Base-by-base conservation (phyloP, 129 eudicot species). In the Chrysanthemum makinoi region DNA sequence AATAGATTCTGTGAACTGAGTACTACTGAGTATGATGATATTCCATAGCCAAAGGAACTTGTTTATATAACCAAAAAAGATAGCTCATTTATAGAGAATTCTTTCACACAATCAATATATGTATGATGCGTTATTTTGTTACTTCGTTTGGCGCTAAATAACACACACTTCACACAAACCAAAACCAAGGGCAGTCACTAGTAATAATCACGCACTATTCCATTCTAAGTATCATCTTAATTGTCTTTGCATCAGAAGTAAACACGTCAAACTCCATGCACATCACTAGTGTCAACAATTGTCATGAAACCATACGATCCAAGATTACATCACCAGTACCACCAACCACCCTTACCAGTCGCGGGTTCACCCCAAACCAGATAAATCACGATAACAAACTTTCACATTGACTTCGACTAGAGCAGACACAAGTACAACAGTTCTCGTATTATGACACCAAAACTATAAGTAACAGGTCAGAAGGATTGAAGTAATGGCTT, bases 271-370 rank as follows among this genome's bases (percentile, higher is more conserved):
- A 22, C 24, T 62, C 77, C 74, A 67, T 75, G 55, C 82, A 85
- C 47, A 15, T 85, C 56, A 88, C 88, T 61, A 81, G 82, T 10
- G 72, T 77, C 65, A 87, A 85, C 73, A 57, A 78, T 70, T 88
- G 90, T 83, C 79, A 78, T 17, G 90, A 85, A 70, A 88, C 90
- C 47, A 79, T 85, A 56, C 85, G 88, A 88, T 90, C 90, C 3
- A 90, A 85, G 10, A 80, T 88, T 43, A 76, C 82, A 6, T 78
- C 68, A 80, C 88, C 10, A 79, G 69, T 18, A 77, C 66, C 82
- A 85, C 81, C 69, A 33, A 61, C 33, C 33, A 28, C 33, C 33
- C 33, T 28, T 69, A 68, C 62, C 4, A 81, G 85, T 4, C 81
- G 75, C 26, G 89, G 87, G 62, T 88, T 76, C 49, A 26, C 60